Conservation (phyloP, 208 protist species). For the Acanthamoeba polyphaga region DNA sequence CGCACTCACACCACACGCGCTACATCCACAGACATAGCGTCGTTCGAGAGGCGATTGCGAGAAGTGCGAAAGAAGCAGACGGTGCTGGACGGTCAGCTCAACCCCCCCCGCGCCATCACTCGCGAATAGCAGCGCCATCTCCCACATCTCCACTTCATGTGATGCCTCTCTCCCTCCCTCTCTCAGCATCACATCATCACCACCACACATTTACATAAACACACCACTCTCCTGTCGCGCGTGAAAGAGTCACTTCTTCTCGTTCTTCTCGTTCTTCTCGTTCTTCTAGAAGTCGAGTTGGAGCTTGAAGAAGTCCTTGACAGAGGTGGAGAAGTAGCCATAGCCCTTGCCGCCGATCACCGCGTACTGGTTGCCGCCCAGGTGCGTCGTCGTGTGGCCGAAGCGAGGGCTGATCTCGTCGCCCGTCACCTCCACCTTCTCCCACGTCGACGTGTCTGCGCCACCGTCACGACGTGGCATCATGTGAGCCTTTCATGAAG, state of each 20-base stretch:
- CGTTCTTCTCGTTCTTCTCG: neutral
- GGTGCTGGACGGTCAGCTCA: neutral
- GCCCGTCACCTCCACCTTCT: conserved; percentile 4
- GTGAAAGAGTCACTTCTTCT: no score
- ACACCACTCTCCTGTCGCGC: no score
- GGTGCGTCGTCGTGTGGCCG: conserved; percentile 23
- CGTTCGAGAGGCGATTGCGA: conserved; percentile 14
- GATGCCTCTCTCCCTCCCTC: no score
- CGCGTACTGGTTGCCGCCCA: conserved; percentile 39
- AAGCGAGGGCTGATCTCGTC: conserved; percentile 8
- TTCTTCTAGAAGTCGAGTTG: neutral
- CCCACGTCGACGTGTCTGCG: conserved; percentile 14
- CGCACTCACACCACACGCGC: no score
- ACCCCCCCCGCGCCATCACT: no score
- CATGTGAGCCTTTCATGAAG: neutral
- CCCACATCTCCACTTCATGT: no score
- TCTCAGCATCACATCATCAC: no score
- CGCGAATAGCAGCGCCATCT: no score
- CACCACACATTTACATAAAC: no score
- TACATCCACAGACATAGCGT: neutral
- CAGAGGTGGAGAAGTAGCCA: conserved; percentile 25
- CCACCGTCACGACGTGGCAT: neutral
- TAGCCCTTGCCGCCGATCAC: conserved; percentile 51
- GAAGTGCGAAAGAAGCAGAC: conserved; percentile 54
- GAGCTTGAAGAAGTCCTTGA: conserved; percentile 61